Percentiles rank a stretch among this genome's conserved stretches.
Evolutionary conservation across 345 rosid genomes (phyloP).

Genomic region (Raphanus raphanistrum): DNA sequence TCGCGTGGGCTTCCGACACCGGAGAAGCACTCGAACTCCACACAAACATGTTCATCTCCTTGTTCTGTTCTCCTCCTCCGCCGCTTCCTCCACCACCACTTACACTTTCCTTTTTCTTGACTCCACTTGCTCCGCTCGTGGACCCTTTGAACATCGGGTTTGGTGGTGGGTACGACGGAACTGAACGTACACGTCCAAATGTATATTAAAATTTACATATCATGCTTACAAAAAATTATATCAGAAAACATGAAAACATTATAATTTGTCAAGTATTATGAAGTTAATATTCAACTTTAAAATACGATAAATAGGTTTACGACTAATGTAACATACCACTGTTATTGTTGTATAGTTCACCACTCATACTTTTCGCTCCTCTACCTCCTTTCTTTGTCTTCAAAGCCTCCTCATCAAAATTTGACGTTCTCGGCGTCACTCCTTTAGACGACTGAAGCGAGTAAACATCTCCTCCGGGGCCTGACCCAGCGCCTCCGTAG

Average conservation of each 20-base stretch:
- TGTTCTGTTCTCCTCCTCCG: slow-evolving; percentile 31
- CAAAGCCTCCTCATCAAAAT: slow-evolving; percentile 71
- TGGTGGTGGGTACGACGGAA: slow-evolving; percentile 60
- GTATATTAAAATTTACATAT: background rate
- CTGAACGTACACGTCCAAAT: slow-evolving; percentile 1
- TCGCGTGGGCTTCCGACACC: slow-evolving; percentile 61
- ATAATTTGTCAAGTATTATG: too few relatives aligned
- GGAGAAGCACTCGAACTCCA: slow-evolving; percentile 91
- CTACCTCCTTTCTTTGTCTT: slow-evolving; percentile 50
- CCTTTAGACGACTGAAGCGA: slow-evolving; percentile 79
- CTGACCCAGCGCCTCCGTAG: slow-evolving; percentile 42
- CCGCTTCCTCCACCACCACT: slow-evolving; percentile 30
- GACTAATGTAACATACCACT: slow-evolving; percentile 13
- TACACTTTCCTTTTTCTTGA: slow-evolving; percentile 43
- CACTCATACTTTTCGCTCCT: slow-evolving; percentile 69
- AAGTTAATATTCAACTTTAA: too few relatives aligned
- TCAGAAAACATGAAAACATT: background rate
- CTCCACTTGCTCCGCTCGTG: slow-evolving; percentile 39
- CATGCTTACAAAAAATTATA: background rate
- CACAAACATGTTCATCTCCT: slow-evolving; percentile 81
- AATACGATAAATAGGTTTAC: too few relatives aligned
- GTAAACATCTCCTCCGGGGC: slow-evolving; percentile 56
- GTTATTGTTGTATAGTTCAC: slow-evolving; percentile 56
- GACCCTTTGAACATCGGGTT: slow-evolving; percentile 73
- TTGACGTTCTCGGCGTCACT: slow-evolving; percentile 77